These are phyloP conservation scores for Beauveria australis DNA, from an alignment of 2,329 filamentous ascomycete genomes.

Conservation along the genomic window DNA sequence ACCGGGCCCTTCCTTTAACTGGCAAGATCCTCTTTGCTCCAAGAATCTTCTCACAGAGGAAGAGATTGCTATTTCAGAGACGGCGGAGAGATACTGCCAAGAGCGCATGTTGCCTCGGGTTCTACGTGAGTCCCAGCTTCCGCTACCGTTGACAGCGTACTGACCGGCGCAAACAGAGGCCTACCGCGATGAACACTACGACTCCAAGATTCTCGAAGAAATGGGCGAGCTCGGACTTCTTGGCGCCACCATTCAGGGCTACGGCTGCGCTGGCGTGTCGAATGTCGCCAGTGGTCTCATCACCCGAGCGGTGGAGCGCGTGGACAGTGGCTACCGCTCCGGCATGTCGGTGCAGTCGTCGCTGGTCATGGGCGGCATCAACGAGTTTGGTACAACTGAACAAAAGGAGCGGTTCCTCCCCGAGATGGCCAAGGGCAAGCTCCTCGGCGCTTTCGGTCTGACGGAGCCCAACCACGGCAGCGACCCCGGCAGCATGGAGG, in stretches of 20 bases:
- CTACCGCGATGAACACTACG: conserved; percentile 78
- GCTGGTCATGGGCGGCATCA: conserved; percentile 85
- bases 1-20: conserved; percentile 56
- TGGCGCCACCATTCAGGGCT: conserved; percentile 77
- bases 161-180: conserved; percentile 48
- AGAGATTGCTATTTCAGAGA: conserved; percentile 81
- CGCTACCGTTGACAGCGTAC: neutral
- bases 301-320: conserved; percentile 80
- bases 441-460: conserved; percentile 79
- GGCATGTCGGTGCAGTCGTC: conserved; percentile 92
- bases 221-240: conserved; percentile 90
- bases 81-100: conserved; percentile 89
- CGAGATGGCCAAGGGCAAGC: conserved; percentile 70
- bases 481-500: conserved; percentile 88
- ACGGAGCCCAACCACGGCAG: conserved; percentile 92
- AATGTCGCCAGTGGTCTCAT: conserved; percentile 86
- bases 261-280: conserved; percentile 80
- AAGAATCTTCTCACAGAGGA: conserved; percentile 79
- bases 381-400: conserved; percentile 79
- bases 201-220: conserved; percentile 75
- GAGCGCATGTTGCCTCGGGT: conserved; percentile 80
- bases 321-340: conserved; percentile 85
- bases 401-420: conserved; percentile 80
- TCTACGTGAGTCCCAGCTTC: conserved; percentile 51
- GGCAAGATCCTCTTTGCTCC: conserved; percentile 78